phyloP scores from a whole-genome alignment of 2,329 filamentous ascomycete species.

The Aspergillus bombycis region DNA sequence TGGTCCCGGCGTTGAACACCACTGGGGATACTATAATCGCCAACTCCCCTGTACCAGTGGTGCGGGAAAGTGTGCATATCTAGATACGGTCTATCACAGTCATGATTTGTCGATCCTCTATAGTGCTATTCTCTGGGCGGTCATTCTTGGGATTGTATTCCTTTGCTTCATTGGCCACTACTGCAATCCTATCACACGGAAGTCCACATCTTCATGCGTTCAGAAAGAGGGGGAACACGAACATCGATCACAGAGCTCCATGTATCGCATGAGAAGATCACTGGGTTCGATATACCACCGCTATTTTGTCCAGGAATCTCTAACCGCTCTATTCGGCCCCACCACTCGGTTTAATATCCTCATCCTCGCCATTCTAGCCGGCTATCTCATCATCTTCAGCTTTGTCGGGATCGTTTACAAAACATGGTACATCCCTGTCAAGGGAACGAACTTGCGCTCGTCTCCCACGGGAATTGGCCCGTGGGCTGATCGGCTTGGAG shows the following conservation, averaged over 20 bases:
- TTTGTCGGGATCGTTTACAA: constrained; percentile 71
- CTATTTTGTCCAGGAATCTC: constrained; percentile 64
- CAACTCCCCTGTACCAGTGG: constrained; percentile 62
- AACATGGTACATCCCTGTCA: constrained; percentile 71
- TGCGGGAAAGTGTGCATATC: constrained; percentile 60
- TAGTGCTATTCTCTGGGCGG: constrained; percentile 60
- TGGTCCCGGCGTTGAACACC: constrained; percentile 39
- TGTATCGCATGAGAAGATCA: constrained; percentile 40
- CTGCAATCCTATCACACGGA: constrained; percentile 14
- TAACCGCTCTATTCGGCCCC: constrained; percentile 64
- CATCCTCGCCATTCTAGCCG: constrained; percentile 60
- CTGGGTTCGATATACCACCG: constrained; percentile 49
- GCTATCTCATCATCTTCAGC: constrained; percentile 68
- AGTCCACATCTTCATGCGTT: not conserved
- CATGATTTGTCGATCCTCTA: constrained; percentile 61
- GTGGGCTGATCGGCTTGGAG: constrained; percentile 70
- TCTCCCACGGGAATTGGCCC: constrained; percentile 68
- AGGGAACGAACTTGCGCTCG: constrained; percentile 59
- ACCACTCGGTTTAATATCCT: constrained; percentile 70
- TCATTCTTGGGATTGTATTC: constrained; percentile 53
- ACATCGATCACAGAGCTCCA: constrained; percentile 23
- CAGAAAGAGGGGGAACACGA: constrained; percentile 21
- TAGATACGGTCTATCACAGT: constrained; percentile 58
- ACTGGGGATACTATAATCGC: constrained; percentile 62
- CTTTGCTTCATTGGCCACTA: constrained; percentile 42